Evolutionary conservation across 2,329 filamentous ascomycete genomes (phyloP).

Genomic region (Colletotrichum sp.): DNA sequence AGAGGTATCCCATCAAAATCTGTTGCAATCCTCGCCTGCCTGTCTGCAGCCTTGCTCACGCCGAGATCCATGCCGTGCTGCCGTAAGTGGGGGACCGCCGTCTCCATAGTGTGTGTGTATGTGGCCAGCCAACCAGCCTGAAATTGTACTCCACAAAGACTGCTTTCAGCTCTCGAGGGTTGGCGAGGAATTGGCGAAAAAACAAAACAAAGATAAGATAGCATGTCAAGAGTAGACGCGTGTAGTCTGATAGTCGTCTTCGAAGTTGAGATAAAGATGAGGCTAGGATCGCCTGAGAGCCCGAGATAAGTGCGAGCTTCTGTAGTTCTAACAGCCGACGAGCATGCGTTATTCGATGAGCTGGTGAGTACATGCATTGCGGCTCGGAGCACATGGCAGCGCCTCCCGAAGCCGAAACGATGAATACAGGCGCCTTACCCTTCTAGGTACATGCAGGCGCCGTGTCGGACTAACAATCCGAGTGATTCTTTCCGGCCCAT

Average conservation of each 20-base stretch:
- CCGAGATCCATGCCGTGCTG: background rate
- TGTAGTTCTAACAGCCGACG: background rate
- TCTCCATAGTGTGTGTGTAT: background rate
- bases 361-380: background rate
- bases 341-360: background rate
- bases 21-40: background rate
- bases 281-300: background rate
- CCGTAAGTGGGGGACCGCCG: background rate
- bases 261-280: background rate
- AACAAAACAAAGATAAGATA: background rate
- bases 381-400: background rate
- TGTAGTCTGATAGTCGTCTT: background rate
- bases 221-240: background rate
- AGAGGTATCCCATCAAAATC: background rate
- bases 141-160: background rate
- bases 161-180: background rate
- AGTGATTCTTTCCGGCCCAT: background rate
- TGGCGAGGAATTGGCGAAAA: background rate
- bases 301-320: background rate
- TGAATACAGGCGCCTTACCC: background rate
- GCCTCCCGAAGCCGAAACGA: background rate
- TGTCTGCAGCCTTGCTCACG: background rate
- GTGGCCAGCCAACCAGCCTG: background rate
- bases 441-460: background rate
- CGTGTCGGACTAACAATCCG: background rate